These are phyloP conservation scores for Raddia guianensis DNA, from an alignment of 176 grass and related monocot genomes.

Conservation along the genomic window DNA sequence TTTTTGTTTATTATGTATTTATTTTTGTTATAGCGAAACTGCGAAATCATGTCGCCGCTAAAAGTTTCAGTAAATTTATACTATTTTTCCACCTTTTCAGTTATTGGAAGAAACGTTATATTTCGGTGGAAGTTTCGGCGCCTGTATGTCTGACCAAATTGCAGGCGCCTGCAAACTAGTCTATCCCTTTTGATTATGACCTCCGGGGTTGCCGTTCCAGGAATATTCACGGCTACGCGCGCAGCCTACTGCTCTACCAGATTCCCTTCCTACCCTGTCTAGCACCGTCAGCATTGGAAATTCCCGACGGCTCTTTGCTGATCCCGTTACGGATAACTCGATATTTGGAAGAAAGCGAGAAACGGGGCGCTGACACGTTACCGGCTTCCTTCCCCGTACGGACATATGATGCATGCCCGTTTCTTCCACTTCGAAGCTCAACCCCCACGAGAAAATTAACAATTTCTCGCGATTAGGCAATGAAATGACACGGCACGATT, in stretches of 20 bases:
- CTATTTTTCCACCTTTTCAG: no score
- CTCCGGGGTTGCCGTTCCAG: conserved; percentile 32
- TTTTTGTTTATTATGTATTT: no score
- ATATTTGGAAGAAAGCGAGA: conserved; percentile 37
- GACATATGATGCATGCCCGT: conserved; percentile 2
- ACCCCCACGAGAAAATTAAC: background rate
- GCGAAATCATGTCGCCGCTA: no score
- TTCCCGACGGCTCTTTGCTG: conserved; percentile 1
- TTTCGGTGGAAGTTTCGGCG: no score
- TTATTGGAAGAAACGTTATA: no score
- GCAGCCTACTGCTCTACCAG: conserved; percentile 29
- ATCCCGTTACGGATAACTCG: conserved; percentile 39
- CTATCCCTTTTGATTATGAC: conserved; percentile 18
- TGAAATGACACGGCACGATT: background rate
- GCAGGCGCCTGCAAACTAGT: no score
- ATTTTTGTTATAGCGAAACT: no score
- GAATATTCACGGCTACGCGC: conserved; percentile 50
- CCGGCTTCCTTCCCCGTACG: background rate
- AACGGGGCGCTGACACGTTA: conserved; percentile 48
- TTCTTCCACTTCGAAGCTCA: background rate
- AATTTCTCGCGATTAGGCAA: background rate
- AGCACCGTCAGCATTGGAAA: conserved; percentile 38
- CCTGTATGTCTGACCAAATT: no score
- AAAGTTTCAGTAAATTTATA: no score
- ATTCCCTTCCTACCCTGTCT: conserved; percentile 35